Conservation (phyloP, 2,329 filamentous ascomycete genomes). For the Pseudohalonectria lignicola region DNA sequence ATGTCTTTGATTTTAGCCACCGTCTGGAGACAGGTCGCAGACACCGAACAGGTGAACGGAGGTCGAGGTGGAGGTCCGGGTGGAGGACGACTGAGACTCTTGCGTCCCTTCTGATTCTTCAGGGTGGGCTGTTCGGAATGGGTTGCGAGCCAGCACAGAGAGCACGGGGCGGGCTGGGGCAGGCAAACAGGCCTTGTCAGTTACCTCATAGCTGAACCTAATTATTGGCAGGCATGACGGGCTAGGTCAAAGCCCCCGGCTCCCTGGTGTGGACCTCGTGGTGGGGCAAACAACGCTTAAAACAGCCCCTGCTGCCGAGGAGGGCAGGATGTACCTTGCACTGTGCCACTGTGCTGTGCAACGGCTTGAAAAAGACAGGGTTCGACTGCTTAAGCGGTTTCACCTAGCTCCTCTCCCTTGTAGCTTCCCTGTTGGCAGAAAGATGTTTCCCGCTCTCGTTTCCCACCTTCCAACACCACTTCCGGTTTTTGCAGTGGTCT, state of each 20-base stretch:
- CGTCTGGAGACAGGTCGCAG: too few species aligned
- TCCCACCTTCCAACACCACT: neutral
- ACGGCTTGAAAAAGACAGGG: neutral
- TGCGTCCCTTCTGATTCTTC: too few species aligned
- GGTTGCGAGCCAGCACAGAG: too few species aligned
- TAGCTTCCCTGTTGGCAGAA: neutral
- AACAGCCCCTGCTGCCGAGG: neutral
- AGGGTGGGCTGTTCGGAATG: too few species aligned
- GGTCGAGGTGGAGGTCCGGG: too few species aligned
- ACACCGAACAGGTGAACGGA: too few species aligned
- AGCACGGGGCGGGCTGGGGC: too few species aligned
- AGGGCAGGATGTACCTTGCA: neutral
- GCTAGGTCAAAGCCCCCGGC: neutral
- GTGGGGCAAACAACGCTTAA: neutral
- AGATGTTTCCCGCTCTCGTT: neutral
- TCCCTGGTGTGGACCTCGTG: neutral
- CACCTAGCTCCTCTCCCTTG: neutral
- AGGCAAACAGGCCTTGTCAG: too few species aligned
- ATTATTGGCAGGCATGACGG: neutral
- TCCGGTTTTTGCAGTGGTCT: neutral
- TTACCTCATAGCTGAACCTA: neutral
- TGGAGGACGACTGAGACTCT: too few species aligned
- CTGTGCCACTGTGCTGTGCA: neutral
- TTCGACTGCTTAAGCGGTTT: conserved; percentile 1
- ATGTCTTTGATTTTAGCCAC: too few species aligned